phyloP scores from a whole-genome alignment of 495 filamentous ascomycete genomes.

The Pyrenula massariospora region DNA sequence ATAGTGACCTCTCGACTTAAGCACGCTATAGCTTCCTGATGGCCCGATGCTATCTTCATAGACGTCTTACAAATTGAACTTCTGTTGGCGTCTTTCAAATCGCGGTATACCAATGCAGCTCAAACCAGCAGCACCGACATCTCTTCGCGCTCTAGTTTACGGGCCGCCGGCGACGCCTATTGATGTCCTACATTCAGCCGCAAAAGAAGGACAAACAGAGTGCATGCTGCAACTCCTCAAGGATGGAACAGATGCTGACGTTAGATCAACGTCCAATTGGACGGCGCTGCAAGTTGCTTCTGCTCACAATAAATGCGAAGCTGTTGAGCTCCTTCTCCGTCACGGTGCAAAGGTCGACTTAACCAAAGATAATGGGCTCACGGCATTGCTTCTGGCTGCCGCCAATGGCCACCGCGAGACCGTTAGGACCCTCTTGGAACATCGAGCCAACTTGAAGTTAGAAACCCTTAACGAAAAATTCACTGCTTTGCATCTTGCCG shows the following conservation, averaged over 20 bases:
- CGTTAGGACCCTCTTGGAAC: conserved; percentile 39
- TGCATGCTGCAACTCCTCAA: not conserved
- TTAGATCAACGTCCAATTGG: conserved; percentile 24
- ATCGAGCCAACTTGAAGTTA: not conserved
- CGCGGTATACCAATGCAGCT: not conserved
- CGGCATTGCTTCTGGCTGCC: conserved; percentile 50
- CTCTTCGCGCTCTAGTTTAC: not conserved
- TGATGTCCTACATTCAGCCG: not conserved
- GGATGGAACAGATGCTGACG: not conserved
- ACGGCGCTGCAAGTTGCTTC: conserved; percentile 50
- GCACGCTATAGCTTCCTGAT: not conserved
- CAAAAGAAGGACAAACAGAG: not conserved
- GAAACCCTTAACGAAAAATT: not conserved
- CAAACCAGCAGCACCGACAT: not conserved
- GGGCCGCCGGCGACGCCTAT: not conserved
- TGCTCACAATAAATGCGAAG: conserved; percentile 38
- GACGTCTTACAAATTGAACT: not conserved
- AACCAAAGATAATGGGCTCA: conserved; percentile 49
- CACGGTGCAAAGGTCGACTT: conserved; percentile 42
- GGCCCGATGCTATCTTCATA: not conserved
- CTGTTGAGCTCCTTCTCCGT: conserved; percentile 41
- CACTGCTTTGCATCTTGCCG: conserved; percentile 48
- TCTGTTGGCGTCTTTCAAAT: not conserved
- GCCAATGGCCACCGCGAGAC: conserved; percentile 45
- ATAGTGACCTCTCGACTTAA: not conserved